These are phyloP conservation scores for Avicennia marina DNA, from an alignment of 257 asterid genomes.

Conservation along the genomic window DNA sequence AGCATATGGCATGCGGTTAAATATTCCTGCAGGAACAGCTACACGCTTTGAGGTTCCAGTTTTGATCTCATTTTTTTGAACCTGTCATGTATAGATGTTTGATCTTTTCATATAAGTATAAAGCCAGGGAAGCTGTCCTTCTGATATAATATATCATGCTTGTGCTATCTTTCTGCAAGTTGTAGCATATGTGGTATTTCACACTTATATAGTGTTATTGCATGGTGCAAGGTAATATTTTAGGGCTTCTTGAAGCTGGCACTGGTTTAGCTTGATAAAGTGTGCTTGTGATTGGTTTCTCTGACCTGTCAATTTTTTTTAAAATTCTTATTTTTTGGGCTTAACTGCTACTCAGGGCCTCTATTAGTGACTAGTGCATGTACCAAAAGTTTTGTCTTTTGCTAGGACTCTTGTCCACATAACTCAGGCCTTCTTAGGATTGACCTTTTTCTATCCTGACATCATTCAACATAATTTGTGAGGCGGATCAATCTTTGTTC, in stretches of 20 bases:
- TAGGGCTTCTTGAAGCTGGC: constrained; percentile 6
- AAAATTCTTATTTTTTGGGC: constrained; percentile 5
- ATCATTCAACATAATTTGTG: no score
- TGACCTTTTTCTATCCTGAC: no score
- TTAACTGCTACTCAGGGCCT: neutral
- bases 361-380: constrained; percentile 6
- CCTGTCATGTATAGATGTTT: constrained; percentile 4
- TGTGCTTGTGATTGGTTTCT: neutral
- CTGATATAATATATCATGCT: neutral
- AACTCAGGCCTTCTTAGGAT: no score
- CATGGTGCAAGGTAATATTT: neutral
- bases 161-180: constrained; percentile 17
- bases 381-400: neutral
- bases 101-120: constrained; percentile 3
- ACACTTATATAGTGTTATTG: neutral
- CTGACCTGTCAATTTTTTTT: constrained; percentile 6
- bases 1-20: constrained; percentile 80
- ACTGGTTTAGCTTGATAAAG: neutral
- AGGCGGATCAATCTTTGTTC: no score
- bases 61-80: constrained; percentile 22
- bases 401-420: neutral
- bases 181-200: constrained; percentile 9
- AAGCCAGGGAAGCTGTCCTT: constrained; percentile 5
- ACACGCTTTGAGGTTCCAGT: constrained; percentile 79
- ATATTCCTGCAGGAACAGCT: constrained; percentile 96